phyloP scores from a whole-genome alignment of 768 basidiomycete genomes.

The Tylopilus plumbeoviolaceoides region DNA sequence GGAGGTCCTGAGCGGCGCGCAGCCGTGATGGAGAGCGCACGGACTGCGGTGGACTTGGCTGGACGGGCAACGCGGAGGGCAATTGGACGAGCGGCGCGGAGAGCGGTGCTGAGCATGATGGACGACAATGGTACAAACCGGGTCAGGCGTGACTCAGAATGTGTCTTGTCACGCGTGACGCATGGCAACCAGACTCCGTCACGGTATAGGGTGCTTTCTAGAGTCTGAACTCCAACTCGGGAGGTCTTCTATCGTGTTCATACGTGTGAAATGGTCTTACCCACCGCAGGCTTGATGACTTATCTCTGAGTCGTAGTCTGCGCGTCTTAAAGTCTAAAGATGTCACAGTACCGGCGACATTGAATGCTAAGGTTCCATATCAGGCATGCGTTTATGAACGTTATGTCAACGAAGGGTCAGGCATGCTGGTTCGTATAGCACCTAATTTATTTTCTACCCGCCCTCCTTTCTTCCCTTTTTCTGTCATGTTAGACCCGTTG shows the following conservation, averaged over 20 bases:
- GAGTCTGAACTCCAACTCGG: too few species aligned
- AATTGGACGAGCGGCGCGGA: constrained; percentile 19
- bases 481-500: constrained; percentile 5
- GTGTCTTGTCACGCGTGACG: constrained; percentile 23
- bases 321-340: too few species aligned
- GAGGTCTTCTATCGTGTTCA: too few species aligned
- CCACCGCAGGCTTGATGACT: too few species aligned
- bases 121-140: constrained; percentile 24
- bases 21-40: constrained; percentile 58
- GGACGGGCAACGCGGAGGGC: constrained; percentile 20
- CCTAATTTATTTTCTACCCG: constrained; percentile 17
- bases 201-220: too few species aligned
- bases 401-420: constrained; percentile 15
- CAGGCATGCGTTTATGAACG: constrained; percentile 33
- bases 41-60: constrained; percentile 32
- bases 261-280: too few species aligned
- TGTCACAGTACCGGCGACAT: too few species aligned
- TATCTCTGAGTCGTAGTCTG: too few species aligned
- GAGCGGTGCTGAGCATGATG: constrained; percentile 24
- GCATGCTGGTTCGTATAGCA: constrained; percentile 1
- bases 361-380: constrained; percentile 13
- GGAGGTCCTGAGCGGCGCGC: constrained; percentile 46
- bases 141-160: constrained; percentile 25
- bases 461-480: constrained; percentile 3
- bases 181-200: too few species aligned